Evolutionary conservation across 352 stramenopile genomes (phyloP).

Genomic region (Thalassiosira mediterranea): DNA sequence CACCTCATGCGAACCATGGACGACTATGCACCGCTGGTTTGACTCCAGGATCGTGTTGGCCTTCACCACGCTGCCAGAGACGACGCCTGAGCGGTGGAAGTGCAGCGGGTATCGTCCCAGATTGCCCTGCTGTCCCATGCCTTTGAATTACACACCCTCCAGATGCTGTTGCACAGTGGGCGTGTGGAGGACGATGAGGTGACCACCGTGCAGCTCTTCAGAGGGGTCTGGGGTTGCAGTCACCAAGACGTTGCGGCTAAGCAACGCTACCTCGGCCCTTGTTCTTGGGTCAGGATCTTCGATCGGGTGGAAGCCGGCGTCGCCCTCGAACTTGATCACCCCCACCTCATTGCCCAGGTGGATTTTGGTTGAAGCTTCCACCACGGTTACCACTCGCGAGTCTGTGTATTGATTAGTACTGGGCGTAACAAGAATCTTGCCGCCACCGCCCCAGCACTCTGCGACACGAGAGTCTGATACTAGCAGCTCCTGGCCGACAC

Average conservation of each 20-base stretch:
- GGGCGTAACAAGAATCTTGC: too few relatives aligned
- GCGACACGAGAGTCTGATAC: too few relatives aligned
- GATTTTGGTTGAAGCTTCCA: too few relatives aligned
- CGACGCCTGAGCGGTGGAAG: constrained; percentile 33
- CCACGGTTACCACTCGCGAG: too few relatives aligned
- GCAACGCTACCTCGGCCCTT: not conserved
- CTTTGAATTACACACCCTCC: constrained; percentile 43
- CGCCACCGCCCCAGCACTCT: too few relatives aligned
- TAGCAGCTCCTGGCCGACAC: too few relatives aligned
- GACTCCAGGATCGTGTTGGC: constrained; percentile 61
- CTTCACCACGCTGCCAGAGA: constrained; percentile 39
- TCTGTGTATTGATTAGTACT: too few relatives aligned
- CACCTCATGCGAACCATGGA: constrained; percentile 76
- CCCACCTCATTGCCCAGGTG: too few relatives aligned
- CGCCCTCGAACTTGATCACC: too few relatives aligned
- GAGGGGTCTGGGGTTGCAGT: too few relatives aligned
- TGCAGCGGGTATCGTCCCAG: constrained; percentile 10
- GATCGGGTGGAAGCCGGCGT: too few relatives aligned
- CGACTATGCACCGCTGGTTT: constrained; percentile 64
- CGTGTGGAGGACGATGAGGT: constrained; percentile 49
- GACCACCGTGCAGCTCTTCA: constrained; percentile 21
- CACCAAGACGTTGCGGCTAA: not conserved
- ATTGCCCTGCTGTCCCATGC: constrained; percentile 44
- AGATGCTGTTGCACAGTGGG: constrained; percentile 22
- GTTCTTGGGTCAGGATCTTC: not conserved